Percentiles rank a stretch among this genome's conserved stretches.
Evolutionary conservation across 2,329 filamentous ascomycete genomes (phyloP).

Genomic region (Nothophoma quercina): DNA sequence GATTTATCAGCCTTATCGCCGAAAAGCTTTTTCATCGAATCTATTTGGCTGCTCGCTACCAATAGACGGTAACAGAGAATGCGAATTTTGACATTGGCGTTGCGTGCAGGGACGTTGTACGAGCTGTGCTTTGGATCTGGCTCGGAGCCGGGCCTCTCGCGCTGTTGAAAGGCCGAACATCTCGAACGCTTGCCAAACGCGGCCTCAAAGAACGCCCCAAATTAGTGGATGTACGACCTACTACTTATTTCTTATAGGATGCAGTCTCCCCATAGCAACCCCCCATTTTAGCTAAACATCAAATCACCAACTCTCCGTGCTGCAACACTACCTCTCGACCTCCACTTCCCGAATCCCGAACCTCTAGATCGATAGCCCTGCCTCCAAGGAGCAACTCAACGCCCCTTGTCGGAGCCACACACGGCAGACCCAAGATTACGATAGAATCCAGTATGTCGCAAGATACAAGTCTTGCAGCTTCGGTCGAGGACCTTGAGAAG

Average conservation of each 20-base stretch:
- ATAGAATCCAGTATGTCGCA: conserved; percentile 3
- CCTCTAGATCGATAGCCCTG: neutral
- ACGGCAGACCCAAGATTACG: neutral
- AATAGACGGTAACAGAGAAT: neutral
- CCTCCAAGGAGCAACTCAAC: neutral
- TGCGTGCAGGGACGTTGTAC: conserved; percentile 7
- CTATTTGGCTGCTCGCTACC: neutral
- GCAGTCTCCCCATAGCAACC: neutral
- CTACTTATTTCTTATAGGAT: conserved; percentile 1
- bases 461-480: conserved; percentile 22
- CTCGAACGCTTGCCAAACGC: conserved; percentile 3
- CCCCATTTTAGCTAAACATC: neutral
- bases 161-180: conserved; percentile 14
- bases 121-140: conserved; percentile 1
- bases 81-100: neutral
- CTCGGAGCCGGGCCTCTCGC: conserved; percentile 13
- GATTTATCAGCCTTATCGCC: neutral
- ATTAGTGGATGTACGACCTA: neutral
- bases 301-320: neutral
- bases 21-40: conserved; percentile 8
- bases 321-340: neutral
- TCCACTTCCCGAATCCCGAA: neutral
- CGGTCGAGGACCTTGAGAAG: conserved; percentile 27
- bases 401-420: neutral
- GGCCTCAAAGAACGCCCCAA: conserved; percentile 1